These are phyloP conservation scores for Exophiala lecanii-corni DNA, from an alignment of 2,329 filamentous ascomycete genomes.

Conservation along the genomic window DNA sequence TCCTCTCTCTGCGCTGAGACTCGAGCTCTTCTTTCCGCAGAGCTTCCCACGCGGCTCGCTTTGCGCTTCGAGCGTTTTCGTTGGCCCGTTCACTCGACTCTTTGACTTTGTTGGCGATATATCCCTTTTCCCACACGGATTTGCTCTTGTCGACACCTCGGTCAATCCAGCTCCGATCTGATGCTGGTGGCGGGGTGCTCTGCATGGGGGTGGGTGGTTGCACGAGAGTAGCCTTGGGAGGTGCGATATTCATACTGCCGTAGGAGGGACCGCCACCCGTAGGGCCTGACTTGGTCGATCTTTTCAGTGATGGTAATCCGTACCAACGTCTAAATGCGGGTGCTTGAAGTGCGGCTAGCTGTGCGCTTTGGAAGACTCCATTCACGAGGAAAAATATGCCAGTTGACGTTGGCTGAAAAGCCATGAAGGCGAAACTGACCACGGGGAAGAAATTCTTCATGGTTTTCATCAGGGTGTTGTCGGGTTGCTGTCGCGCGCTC, in stretches of 20 bases:
- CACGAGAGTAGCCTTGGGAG: background rate
- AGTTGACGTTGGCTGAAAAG: slow-evolving; percentile 52
- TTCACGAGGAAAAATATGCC: slow-evolving; percentile 59
- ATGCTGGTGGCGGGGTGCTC: background rate
- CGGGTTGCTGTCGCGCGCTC: slow-evolving; percentile 28
- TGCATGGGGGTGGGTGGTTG: background rate
- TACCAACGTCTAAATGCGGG: slow-evolving; percentile 2
- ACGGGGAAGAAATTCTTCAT: slow-evolving; percentile 45
- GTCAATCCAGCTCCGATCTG: slow-evolving; percentile 32
- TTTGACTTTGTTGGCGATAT: slow-evolving; percentile 18
- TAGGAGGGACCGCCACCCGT: background rate
- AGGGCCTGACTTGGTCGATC: background rate
- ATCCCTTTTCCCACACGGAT: slow-evolving; percentile 15
- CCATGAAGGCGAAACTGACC: slow-evolving; percentile 51
- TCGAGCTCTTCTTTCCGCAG: slow-evolving; percentile 3
- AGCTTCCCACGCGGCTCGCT: slow-evolving; percentile 29
- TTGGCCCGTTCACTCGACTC: slow-evolving; percentile 31
- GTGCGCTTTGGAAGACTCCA: slow-evolving; percentile 24
- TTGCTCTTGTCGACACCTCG: slow-evolving; percentile 33
- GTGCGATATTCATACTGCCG: background rate
- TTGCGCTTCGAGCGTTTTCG: slow-evolving; percentile 22
- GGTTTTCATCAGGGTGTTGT: slow-evolving; percentile 29
- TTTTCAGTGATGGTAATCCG: slow-evolving; percentile 2
- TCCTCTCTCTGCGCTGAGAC: slow-evolving; percentile 2
- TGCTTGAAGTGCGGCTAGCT: slow-evolving; percentile 2